A percentile compares a stretch with the other conserved stretches of the same genome.
phyloP scores from a whole-genome alignment of 768 basidiomycete genomes.

The Daedaleopsis sinensis region DNA sequence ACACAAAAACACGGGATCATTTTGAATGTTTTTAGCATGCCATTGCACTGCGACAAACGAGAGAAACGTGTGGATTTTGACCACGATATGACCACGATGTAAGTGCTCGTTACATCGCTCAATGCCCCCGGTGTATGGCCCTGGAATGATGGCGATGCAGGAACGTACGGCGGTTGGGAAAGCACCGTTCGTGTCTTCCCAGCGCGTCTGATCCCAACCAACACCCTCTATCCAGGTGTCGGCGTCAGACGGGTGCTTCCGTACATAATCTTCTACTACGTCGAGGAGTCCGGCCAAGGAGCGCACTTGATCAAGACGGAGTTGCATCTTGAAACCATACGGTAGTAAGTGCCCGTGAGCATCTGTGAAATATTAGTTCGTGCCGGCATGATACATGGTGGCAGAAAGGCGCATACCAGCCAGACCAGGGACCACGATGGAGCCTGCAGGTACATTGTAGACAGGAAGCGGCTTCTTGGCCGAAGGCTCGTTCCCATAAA shows the following conservation, averaged over 20 bases:
- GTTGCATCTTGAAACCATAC: conserved; percentile 71
- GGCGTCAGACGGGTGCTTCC: conserved; percentile 55
- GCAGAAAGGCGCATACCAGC: conserved; percentile 46
- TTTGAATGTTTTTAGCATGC: too few relatives aligned
- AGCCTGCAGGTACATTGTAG: conserved; percentile 30
- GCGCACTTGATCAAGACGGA: conserved; percentile 57
- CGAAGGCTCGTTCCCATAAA: conserved; percentile 30
- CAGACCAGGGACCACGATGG: conserved; percentile 72
- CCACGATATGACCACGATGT: too few relatives aligned
- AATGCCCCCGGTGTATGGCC: too few relatives aligned
- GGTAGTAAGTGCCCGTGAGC: conserved; percentile 79
- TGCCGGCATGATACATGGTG: background rate
- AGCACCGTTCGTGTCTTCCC: conserved; percentile 47
- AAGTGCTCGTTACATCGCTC: too few relatives aligned
- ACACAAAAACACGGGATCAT: too few relatives aligned
- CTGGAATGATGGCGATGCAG: background rate
- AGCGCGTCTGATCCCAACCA: conserved; percentile 94
- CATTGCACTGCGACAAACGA: too few relatives aligned
- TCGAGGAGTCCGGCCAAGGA: conserved; percentile 70
- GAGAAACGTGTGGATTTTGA: too few relatives aligned
- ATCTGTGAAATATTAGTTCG: conserved; percentile 43
- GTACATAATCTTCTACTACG: conserved; percentile 60
- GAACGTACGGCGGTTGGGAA: conserved; percentile 74
- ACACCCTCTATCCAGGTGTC: conserved; percentile 79
- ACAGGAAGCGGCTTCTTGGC: conserved; percentile 31